These are phyloP conservation scores for Annulohypoxylon truncatum DNA, from an alignment of 2,329 filamentous ascomycete species.

Conservation along the genomic window DNA sequence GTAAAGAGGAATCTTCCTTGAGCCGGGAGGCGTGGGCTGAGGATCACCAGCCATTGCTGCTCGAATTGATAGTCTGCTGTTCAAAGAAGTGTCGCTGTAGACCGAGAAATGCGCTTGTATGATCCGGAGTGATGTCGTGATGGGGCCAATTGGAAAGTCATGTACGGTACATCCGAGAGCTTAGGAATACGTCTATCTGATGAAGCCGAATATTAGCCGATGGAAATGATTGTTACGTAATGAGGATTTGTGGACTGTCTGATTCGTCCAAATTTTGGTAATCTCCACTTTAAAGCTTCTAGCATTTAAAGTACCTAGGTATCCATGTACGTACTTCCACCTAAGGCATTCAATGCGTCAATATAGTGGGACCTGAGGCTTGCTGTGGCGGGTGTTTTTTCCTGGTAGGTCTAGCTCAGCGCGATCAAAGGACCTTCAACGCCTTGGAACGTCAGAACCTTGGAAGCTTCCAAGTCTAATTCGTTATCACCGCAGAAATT, in stretches of 20 bases:
- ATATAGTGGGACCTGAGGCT: conserved; percentile 6
- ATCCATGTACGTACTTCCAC: conserved; percentile 2
- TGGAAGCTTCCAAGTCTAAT: background rate
- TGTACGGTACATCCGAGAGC: background rate
- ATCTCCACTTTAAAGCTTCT: background rate
- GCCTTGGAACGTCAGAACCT: background rate
- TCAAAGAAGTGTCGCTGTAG: background rate
- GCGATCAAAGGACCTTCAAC: conserved; percentile 9
- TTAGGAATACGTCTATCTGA: background rate
- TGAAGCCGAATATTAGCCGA: conserved; percentile 4
- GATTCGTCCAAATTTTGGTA: background rate
- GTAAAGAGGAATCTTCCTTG: background rate
- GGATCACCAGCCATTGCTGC: conserved; percentile 52
- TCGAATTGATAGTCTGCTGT: conserved; percentile 30
- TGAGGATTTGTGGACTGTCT: background rate
- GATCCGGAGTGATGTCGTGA: conserved; percentile 23
- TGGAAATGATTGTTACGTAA: background rate
- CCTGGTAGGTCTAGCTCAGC: background rate
- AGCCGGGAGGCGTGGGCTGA: background rate
- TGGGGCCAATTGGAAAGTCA: conserved; percentile 9
- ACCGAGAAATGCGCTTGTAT: conserved; percentile 8
- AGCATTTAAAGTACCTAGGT: background rate
- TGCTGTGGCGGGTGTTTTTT: conserved; percentile 10
- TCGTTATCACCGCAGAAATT: background rate
- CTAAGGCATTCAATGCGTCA: background rate